phyloP scores from a whole-genome alignment of 2,329 filamentous ascomycete genomes.

The Aspergillus sp. region DNA sequence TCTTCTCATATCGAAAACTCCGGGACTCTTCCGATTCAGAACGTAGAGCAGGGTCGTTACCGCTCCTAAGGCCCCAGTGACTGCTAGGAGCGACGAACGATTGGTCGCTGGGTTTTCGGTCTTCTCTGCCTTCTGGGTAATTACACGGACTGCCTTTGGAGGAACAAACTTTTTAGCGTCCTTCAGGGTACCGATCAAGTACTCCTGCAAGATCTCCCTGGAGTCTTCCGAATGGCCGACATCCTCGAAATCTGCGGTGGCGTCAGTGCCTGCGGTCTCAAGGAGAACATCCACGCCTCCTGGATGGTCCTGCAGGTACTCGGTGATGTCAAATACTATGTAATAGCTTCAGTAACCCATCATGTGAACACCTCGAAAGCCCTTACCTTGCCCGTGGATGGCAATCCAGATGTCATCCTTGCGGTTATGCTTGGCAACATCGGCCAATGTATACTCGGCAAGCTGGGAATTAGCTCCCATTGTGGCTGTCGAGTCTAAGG shows the following conservation, averaged over 20 bases:
- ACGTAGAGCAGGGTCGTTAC: constrained; percentile 42
- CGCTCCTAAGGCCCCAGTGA: constrained; percentile 17
- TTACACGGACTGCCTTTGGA: constrained; percentile 25
- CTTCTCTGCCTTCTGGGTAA: constrained; percentile 16
- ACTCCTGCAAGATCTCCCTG: constrained; percentile 40
- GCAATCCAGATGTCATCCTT: constrained; percentile 56
- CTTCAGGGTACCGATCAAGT: constrained; percentile 39
- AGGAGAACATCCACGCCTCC: constrained; percentile 42
- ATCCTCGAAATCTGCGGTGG: constrained; percentile 44
- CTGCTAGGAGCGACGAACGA: constrained; percentile 33
- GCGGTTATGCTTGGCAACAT: constrained; percentile 54
- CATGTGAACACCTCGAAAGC: neutral
- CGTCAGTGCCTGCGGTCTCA: constrained; percentile 45
- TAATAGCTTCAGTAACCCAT: neutral
- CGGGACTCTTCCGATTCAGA: constrained; percentile 12
- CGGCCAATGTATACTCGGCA: constrained; percentile 29
- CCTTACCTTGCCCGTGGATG: constrained; percentile 58
- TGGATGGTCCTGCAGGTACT: constrained; percentile 62
- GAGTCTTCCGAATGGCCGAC: constrained; percentile 49
- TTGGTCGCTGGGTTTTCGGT: constrained; percentile 12
- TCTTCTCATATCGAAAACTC: neutral
- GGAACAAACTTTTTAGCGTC: constrained; percentile 24
- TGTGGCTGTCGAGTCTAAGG: neutral
- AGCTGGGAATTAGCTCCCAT: neutral
- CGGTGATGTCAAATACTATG: constrained; percentile 49